Evolutionary conservation across 768 basidiomycete species (phyloP), one percentile per base, ranked within the genome.

Genomic region (Boletales sp.): DNA sequence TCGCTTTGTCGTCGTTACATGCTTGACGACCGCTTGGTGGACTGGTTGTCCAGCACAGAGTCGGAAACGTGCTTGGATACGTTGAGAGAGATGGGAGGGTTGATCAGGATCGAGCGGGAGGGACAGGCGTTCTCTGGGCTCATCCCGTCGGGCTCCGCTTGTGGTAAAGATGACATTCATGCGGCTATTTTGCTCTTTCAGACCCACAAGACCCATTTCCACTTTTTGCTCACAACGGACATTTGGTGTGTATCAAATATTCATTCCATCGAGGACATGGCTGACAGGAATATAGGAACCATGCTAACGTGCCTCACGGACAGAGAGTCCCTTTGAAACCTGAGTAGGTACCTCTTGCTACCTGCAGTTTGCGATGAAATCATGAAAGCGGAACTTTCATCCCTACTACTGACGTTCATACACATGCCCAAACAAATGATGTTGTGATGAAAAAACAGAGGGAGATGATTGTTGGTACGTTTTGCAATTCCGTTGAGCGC

Each of bases 151-250:
- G 18, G 25, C 32, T 33, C 28, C 2, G 19, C 11, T 6, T 18
- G 8, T 10, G 11, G 47, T 28, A 51, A 58, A 30, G 43, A 37
- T 9, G 32, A 37, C 9, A 3, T 57, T 18, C 38, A 45, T 12
- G 15, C 0, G 4, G 47, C 44, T 25, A 30, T 53, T 17, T 3
- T 11, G 1, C 47, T 49, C 32, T 57, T 57, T 13, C 17, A 36
- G 19, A 14, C 32, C 10, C 49, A 35, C 28, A 48, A 43, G 13
- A 34, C 46, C 0, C 40, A 57, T 15, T 56, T 57, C 36, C 43
- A 48, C 17, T 57, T 48, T 28, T 41, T 57, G 43, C 40, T 57
- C 11, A 46, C 32, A 15, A 56, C 42, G 17, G 37, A 48, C 14
- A 41, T 56, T n/a, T 57, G 55, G 55, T 57, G n/a, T 36, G 46